phyloP scores from a whole-genome alignment of 176 grass and related monocot species.

The Juncus effusus region DNA sequence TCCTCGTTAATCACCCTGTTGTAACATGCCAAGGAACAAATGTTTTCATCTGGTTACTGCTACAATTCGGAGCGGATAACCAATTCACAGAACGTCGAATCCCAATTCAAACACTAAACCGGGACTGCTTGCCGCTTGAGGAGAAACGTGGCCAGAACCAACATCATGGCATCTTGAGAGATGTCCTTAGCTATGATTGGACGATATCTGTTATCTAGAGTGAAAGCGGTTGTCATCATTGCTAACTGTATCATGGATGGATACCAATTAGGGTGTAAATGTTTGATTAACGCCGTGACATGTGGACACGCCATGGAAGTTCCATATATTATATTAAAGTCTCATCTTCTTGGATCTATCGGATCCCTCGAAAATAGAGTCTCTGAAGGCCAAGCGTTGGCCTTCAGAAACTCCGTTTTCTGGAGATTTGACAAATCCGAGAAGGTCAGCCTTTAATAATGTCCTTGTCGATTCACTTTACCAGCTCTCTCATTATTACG shows the following conservation, averaged over 20 bases:
- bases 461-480: conserved; percentile 3
- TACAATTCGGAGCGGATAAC: conserved; percentile 45
- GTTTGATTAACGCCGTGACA: conserved; percentile 34
- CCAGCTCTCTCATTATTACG: background rate
- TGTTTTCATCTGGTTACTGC: conserved; percentile 1
- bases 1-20: conserved; percentile 1
- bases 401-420: no score
- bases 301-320: conserved; percentile 37
- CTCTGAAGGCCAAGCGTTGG: conserved; percentile 3
- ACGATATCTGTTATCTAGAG: conserved; percentile 33
- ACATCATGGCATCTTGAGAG: conserved; percentile 19
- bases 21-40: conserved; percentile 7
- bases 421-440: conserved; percentile 22
- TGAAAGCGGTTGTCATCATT: conserved; percentile 47
- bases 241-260: conserved; percentile 46
- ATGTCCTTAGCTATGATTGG: conserved; percentile 10
- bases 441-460: conserved; percentile 30
- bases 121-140: conserved; percentile 32
- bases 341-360: background rate
- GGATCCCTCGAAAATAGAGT: background rate
- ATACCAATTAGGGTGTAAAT: conserved; percentile 25
- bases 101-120: conserved; percentile 41
- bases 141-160: conserved; percentile 30
- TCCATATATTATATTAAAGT: conserved; percentile 32
- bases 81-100: conserved; percentile 29